Evolutionary conservation across 192 early-diverging fungal species (phyloP), one percentile per base, ranked within the genome.

Genomic region (Coemansia sp.): DNA sequence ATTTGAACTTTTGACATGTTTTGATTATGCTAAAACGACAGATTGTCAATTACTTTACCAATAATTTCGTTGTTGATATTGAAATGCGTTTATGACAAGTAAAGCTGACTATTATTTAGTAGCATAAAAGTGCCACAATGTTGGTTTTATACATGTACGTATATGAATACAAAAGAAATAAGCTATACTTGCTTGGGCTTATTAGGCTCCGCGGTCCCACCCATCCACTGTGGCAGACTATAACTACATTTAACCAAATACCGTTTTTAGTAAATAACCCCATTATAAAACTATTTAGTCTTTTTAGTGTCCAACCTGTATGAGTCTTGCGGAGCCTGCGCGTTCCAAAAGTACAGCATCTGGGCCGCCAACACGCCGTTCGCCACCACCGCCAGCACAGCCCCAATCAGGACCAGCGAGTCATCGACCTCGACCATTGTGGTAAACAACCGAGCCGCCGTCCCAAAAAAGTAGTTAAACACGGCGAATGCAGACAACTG

Each of bases 401-500:
- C 85, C 48, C 89, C 87, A 19, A 80, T 61, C 19, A 98, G 76
- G 64, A 98, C 84, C 8, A 92, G 66, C 19, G 82, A 72, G 68
- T 97, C 94, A 60, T 94, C 84, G 4, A 97, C 84, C 76, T 98
- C 95, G 31, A 91, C 89, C 69, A 96, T 61, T 11, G 97, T 97
- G 8, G 97, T 98, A 68, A 90, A 94, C 2, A 97, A 83, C 57
- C 97, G 85, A 4, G 95, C 97, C 1, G 87, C 80, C 5, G 86
- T 85, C 34, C 97, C 97, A 20, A 90, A 75, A 70, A 92, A 93
- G 65, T 93, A 94, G 70, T 95, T 89, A 67, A 92, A 85, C 14
- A 93, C 86, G 0, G 97, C 91, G 73, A 98, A 90, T 8, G 88
- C 88, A 26, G 94, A 94, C 10, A 98, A 76, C 70, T 94, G 92